These are phyloP conservation scores for Mortierella hygrophila DNA, from an alignment of 192 early-diverging fungal genomes.

Conservation along the genomic window DNA sequence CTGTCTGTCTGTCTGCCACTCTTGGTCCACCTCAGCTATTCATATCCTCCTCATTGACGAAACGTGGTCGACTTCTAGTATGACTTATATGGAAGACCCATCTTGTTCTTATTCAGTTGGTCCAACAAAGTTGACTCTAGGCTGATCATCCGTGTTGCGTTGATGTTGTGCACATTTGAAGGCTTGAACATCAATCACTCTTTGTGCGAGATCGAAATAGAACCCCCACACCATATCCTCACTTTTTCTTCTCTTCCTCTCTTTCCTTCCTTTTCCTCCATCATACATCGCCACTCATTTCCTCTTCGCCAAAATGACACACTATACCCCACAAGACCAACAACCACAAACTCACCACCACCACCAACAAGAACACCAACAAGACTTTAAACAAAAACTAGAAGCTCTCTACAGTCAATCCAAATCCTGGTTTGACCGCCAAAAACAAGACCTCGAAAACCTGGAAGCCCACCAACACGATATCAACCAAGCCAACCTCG, in stretches of 20 bases:
- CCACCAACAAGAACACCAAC: neutral
- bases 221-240: too few relatives aligned
- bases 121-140: too few relatives aligned
- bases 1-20: too few relatives aligned
- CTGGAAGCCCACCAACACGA: neutral
- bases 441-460: neutral
- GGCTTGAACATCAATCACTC: too few relatives aligned
- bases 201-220: too few relatives aligned
- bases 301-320: neutral
- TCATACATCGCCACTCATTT: neutral
- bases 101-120: too few relatives aligned
- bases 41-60: too few relatives aligned
- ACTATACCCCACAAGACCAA: neutral
- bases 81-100: too few relatives aligned
- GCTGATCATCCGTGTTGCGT: too few relatives aligned
- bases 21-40: too few relatives aligned
- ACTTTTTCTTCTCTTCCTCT: neutral
- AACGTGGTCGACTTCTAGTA: too few relatives aligned
- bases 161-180: too few relatives aligned
- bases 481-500: neutral
- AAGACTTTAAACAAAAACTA: neutral
- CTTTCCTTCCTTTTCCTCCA: neutral
- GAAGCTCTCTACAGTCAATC: neutral
- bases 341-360: neutral
- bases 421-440: neutral